These are phyloP conservation scores for Lasiodiplodia sp. DNA, from an alignment of 2,329 filamentous ascomycete species.

Conservation along the genomic window DNA sequence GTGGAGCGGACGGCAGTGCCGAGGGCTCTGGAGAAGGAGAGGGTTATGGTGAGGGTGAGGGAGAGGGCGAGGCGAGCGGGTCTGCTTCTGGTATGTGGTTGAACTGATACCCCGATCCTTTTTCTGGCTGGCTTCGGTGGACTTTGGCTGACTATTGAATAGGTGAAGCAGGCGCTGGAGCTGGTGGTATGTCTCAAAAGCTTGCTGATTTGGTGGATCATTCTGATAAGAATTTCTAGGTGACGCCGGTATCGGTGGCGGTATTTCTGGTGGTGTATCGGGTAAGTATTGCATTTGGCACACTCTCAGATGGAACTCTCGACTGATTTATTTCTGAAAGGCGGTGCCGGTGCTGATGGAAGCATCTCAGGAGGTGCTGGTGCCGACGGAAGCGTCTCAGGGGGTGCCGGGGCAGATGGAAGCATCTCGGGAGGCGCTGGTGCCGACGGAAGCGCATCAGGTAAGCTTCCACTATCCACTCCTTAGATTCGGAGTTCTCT, in stretches of 20 bases:
- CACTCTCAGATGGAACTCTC: not conserved
- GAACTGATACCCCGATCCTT: not conserved
- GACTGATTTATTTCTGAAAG: not conserved
- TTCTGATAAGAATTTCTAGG: too few species aligned
- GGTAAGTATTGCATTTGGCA: not conserved
- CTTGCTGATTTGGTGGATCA: too few species aligned
- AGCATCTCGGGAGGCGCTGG: too few species aligned
- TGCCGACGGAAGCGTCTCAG: not conserved
- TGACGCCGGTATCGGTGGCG: not conserved
- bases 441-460: not conserved
- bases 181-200: not conserved
- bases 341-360: not conserved
- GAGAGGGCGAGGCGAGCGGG: not conserved
- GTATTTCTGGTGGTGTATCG: not conserved
- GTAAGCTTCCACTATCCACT: not conserved
- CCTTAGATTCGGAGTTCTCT: not conserved
- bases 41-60: not conserved
- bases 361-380: not conserved
- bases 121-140: not conserved
- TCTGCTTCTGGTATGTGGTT: not conserved
- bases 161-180: not conserved
- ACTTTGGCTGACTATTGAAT: not conserved
- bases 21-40: not conserved
- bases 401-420: not conserved
- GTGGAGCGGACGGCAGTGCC: not conserved